Conservation (phyloP, 2,329 filamentous ascomycete species). For the Ceratocystis papillata region DNA sequence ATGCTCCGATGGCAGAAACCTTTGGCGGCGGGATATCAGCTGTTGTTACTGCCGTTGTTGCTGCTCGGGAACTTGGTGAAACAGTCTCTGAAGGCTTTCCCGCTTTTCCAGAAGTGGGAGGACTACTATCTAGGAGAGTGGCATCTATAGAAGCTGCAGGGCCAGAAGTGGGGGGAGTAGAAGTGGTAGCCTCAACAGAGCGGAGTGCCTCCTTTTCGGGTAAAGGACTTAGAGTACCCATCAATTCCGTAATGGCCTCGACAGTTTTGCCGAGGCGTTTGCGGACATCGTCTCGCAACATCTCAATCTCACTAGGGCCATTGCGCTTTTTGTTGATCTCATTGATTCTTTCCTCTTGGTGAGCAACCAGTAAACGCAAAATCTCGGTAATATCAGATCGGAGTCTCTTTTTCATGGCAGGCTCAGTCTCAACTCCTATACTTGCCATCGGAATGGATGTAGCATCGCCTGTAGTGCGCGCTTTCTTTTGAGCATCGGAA, state of each 20-base stretch:
- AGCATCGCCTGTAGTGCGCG: not conserved
- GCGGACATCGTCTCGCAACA: constrained; percentile 15
- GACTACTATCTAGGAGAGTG: not conserved
- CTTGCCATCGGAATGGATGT: constrained; percentile 4
- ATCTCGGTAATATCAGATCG: constrained; percentile 24
- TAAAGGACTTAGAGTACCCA: constrained; percentile 3
- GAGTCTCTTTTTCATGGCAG: constrained; percentile 22
- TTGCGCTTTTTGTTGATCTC: constrained; percentile 4
- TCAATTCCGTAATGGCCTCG: constrained; percentile 16
- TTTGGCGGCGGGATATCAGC: not conserved
- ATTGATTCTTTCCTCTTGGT: constrained; percentile 19
- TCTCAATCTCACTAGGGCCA: constrained; percentile 13
- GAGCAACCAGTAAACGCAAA: constrained; percentile 17
- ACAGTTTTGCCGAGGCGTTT: constrained; percentile 12
- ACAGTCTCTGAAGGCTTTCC: not conserved
- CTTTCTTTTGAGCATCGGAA: not conserved
- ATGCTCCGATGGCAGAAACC: not conserved
- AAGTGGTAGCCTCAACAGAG: not conserved
- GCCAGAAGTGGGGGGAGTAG: not conserved
- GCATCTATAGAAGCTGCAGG: not conserved
- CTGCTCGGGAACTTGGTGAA: not conserved
- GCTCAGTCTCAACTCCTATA: constrained; percentile 22
- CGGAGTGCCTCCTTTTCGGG: not conserved
- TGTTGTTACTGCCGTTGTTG: not conserved
- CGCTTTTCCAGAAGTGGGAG: not conserved